Evolutionary conservation across 2,329 filamentous ascomycete species (phyloP), one percentile per base, ranked within the genome.

Genomic region (Phyllosticta capitalensis): DNA sequence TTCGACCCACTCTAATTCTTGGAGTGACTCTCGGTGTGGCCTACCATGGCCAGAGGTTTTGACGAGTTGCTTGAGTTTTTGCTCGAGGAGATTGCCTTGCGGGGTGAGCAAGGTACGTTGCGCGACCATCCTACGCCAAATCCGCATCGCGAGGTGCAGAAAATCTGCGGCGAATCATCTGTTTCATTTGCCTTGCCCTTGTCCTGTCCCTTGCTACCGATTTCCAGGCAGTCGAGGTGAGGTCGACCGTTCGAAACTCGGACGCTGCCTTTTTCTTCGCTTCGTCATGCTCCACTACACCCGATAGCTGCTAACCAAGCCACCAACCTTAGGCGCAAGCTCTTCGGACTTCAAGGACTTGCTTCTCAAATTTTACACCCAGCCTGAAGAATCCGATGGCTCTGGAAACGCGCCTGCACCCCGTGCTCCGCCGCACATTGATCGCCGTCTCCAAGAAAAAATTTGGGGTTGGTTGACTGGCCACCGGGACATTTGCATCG

Each of bases 31-130:
- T 45, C 17, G 17, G 38, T n/a, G 54, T 12, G 58, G 58, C 30
- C 54, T 48, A 60, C 52, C 20, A 60, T 60, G 63, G 64, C 60
- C 24, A 59, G 64, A 61, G 79, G 79, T 58, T 73, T 83, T 61
- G 82, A 83, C 67, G 76, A 79, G 55, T 71, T 86, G 64, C 76
- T 85, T 62, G 78, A 84, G 67, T 81, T 77, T 70, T 67, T 86
- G 59, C 73, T 85, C 54, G 77, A 79, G 61, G 79, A 83, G 69
- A 79, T 86, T 68, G 83, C 83, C 22, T 75, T 85, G 53, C 78
- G 77, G 64, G 82, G 83, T 63, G 76, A 76, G 56, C 74, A 79
- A 76, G 83, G 83, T 84, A 74, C 66, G 80, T 75, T 57, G 38
- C 38, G 38, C 24, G 30, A 19, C 60, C 58, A 52, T 33, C 22